These are phyloP conservation scores for Scutellaria minor DNA, from an alignment of 257 asterid genomes.

Conservation along the genomic window DNA sequence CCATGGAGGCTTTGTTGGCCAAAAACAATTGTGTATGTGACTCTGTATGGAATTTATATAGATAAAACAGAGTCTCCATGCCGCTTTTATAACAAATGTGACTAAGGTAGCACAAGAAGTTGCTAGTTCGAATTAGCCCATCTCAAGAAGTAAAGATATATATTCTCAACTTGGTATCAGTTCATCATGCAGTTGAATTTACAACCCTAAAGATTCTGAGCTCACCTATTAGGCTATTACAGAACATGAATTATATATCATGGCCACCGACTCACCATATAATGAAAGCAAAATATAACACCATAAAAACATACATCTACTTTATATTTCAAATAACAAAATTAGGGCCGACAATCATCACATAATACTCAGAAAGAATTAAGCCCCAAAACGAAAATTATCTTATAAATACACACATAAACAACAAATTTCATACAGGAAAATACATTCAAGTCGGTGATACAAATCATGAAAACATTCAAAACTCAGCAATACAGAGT, in stretches of 20 bases:
- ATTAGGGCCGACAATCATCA: background rate
- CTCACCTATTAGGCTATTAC: background rate
- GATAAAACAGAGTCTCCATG: background rate
- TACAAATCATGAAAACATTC: constrained; percentile 5
- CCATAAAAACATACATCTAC: background rate
- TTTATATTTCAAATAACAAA: background rate
- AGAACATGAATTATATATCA: background rate
- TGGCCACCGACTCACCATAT: background rate
- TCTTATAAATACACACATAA: background rate
- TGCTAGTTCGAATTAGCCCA: background rate
- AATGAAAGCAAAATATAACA: background rate
- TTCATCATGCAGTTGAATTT: background rate
- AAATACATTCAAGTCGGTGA: background rate
- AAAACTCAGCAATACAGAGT: background rate
- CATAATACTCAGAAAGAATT: background rate
- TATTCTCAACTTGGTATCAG: background rate
- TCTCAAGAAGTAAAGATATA: background rate
- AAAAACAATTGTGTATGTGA: background rate
- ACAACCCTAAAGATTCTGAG: background rate
- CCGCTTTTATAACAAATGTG: background rate
- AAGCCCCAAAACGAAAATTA: background rate
- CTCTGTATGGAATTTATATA: background rate
- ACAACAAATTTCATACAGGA: background rate
- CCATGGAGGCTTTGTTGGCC: background rate
- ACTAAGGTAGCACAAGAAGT: background rate